Percentiles rank a stretch among this genome's conserved stretches.
Evolutionary conservation across 164 flowering plant species (phyloP).

Genomic region (Stephania japonica): DNA sequence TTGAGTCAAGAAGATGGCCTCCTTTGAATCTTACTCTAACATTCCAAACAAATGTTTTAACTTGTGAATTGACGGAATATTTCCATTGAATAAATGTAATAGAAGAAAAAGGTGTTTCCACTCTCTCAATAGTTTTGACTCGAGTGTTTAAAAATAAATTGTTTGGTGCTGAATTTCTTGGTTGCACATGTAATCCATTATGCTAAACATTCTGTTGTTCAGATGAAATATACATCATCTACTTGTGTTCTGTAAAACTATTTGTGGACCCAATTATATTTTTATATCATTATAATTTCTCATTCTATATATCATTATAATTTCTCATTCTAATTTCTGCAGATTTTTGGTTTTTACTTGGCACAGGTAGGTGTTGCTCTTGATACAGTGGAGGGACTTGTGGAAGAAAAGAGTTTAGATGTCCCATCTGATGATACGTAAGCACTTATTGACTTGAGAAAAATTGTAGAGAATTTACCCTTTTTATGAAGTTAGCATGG

Average conservation of each 20-base stretch:
- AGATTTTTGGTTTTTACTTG: not conserved
- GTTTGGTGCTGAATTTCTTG: not conserved
- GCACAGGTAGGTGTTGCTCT: conserved; percentile 50
- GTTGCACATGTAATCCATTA: not conserved
- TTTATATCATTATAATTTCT: no score
- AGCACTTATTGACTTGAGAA: conserved; percentile 18
- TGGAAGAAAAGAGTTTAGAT: conserved; percentile 54
- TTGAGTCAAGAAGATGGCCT: not conserved
- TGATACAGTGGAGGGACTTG: conserved; percentile 58
- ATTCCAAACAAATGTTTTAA: not conserved
- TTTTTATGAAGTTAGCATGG: not conserved
- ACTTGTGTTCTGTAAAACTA: not conserved
- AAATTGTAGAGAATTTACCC: not conserved
- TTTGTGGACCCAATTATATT: no score
- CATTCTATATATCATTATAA: no score
- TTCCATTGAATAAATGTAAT: not conserved
- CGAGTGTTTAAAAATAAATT: not conserved
- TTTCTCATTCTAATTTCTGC: no score
- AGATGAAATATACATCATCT: not conserved
- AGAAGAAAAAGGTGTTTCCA: not conserved
- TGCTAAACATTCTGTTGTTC: not conserved
- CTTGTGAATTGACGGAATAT: not conserved
- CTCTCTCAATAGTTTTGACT: not conserved
- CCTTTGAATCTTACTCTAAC: not conserved
- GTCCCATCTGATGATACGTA: conserved; percentile 45